phyloP scores from a whole-genome alignment of 345 rosid species.

The Populus pruinosa region DNA sequence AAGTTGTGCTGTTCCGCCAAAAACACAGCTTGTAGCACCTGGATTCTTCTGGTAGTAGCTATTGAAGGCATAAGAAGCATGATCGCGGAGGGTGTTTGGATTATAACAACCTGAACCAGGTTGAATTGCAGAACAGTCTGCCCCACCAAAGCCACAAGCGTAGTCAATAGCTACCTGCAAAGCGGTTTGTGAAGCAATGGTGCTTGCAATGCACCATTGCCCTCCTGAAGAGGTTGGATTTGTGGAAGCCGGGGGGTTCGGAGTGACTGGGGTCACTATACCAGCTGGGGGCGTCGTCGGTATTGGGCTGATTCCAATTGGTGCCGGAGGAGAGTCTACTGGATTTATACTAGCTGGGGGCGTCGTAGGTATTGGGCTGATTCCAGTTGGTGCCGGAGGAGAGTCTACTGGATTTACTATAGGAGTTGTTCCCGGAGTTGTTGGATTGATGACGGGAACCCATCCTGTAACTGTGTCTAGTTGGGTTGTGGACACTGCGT shows the following conservation, averaged over 20 bases:
- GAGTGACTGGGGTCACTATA: constrained; percentile 4
- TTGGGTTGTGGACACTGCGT: constrained; percentile 26
- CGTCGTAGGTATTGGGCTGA: constrained; percentile 25
- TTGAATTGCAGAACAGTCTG: constrained; percentile 84
- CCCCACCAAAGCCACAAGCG: constrained; percentile 93
- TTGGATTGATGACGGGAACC: constrained; percentile 70
- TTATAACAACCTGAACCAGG: constrained; percentile 69
- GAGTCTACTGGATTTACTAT: constrained; percentile 39
- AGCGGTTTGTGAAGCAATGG: constrained; percentile 69
- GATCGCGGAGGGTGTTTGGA: constrained; percentile 64
- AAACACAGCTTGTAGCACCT: constrained; percentile 72
- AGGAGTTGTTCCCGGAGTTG: constrained; percentile 54
- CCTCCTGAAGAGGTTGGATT: constrained; percentile 48
- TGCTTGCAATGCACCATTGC: constrained; percentile 73
- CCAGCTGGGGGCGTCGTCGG: constrained; percentile 28
- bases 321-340: constrained; percentile 29
- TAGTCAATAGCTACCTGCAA: constrained; percentile 94
- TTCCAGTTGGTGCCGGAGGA: constrained; percentile 15
- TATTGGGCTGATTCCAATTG: constrained; percentile 3
- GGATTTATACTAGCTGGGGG: constrained; percentile 25
- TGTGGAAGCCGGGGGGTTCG: constrained; percentile 12
- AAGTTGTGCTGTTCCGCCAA: constrained; percentile 93
- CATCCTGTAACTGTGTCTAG: constrained; percentile 23
- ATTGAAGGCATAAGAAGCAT: constrained; percentile 95
- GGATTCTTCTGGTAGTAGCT: constrained; percentile 96